Percentiles rank a stretch among this genome's conserved stretches.
Evolutionary conservation across 441 rosid species (phyloP).

Genomic region (Cnidoscolus chayamansa): DNA sequence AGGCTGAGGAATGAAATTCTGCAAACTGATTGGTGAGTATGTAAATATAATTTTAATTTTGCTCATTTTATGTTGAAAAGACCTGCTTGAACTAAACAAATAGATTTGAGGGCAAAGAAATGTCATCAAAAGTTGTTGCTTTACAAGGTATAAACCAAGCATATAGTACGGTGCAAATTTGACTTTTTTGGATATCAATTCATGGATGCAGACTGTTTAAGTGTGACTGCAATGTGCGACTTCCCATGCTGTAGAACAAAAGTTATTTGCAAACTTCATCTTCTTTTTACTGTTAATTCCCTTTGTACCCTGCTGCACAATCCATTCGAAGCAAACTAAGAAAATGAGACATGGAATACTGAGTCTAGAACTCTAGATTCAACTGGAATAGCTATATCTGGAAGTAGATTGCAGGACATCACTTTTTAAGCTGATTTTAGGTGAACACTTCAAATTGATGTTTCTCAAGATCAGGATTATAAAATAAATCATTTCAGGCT

Average conservation of each 20-base stretch:
- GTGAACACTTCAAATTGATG: background rate
- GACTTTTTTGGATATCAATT: background rate
- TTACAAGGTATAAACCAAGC: background rate
- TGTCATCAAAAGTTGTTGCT: background rate
- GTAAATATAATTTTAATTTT: background rate
- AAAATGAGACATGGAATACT: background rate
- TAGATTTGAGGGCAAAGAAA: background rate
- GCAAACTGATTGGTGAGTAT: conserved; percentile 60
- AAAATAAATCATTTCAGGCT: background rate
- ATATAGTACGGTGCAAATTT: background rate
- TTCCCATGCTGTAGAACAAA: background rate
- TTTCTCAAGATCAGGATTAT: background rate
- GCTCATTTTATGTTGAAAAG: background rate
- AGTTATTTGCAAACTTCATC: background rate
- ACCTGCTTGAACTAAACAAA: background rate
- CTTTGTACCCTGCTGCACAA: background rate
- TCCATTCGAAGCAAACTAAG: background rate
- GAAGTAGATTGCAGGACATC: background rate
- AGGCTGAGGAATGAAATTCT: conserved; percentile 82
- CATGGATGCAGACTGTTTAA: background rate
- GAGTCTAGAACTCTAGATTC: background rate
- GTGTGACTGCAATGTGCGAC: no score
- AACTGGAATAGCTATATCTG: background rate
- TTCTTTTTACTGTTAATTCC: background rate
- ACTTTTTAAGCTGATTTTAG: background rate